A percentile compares a stretch with the other conserved stretches of the same genome.
Evolutionary conservation across 371 early-diverging fungal species (phyloP).

Genomic region (Actinomucor elegans): DNA sequence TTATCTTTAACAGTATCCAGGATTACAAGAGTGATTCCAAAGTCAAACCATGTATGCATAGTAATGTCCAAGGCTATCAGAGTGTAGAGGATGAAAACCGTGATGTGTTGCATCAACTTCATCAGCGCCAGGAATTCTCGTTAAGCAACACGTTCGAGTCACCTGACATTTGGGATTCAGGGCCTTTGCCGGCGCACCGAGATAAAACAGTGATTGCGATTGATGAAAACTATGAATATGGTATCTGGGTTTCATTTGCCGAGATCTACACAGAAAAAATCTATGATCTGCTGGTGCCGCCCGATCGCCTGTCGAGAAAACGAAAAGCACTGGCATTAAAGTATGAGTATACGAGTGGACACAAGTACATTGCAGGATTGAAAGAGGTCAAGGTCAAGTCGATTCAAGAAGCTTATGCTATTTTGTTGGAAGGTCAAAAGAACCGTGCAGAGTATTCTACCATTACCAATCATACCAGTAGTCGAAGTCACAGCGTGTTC

Average conservation of each 20-base stretch:
- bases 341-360: constrained; percentile 55
- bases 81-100: constrained; percentile 35
- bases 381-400: constrained; percentile 63
- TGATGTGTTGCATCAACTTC: constrained; percentile 8
- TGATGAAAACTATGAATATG: constrained; percentile 60
- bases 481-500: constrained; percentile 74
- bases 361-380: constrained; percentile 56
- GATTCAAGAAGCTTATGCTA: constrained; percentile 59
- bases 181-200: not conserved
- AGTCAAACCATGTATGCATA: constrained; percentile 48
- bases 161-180: not conserved
- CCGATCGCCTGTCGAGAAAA: constrained; percentile 22
- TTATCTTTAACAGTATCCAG: constrained; percentile 53
- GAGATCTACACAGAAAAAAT: constrained; percentile 88
- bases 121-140: not conserved
- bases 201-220: constrained; percentile 22
- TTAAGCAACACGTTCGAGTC: not conserved
- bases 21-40: constrained; percentile 31
- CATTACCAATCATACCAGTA: constrained; percentile 60
- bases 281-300: constrained; percentile 68
- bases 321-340: constrained; percentile 58
- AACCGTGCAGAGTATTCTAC: constrained; percentile 68
- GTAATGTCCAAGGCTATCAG: constrained; percentile 33
- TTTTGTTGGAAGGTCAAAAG: constrained; percentile 60
- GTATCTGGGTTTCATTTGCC: constrained; percentile 74